Evolutionary conservation across 768 basidiomycete species (phyloP).

Genomic region (Guyanaporus albipodus): DNA sequence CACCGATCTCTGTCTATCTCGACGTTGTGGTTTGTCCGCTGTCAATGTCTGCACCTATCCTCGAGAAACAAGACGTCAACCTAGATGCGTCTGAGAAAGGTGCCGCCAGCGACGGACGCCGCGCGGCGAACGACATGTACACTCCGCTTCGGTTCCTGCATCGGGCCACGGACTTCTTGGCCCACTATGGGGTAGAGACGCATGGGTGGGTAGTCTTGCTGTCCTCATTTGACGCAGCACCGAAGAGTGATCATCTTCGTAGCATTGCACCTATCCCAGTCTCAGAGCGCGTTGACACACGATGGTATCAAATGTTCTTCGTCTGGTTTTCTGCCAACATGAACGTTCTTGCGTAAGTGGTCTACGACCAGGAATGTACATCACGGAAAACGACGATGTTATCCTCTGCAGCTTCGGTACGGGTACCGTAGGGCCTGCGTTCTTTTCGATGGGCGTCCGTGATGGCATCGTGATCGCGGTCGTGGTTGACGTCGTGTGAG

Average conservation of each 20-base stretch:
- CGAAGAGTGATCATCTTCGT: background rate
- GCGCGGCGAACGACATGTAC: background rate
- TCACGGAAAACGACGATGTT: background rate
- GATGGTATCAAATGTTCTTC: constrained; percentile 46
- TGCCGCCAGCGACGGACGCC: background rate
- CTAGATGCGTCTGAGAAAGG: constrained; percentile 1
- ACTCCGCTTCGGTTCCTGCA: constrained; percentile 13
- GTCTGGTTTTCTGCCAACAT: constrained; percentile 49
- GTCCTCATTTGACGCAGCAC: background rate
- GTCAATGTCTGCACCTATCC: constrained; percentile 5
- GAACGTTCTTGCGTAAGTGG: constrained; percentile 40
- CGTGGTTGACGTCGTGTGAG: constrained; percentile 44
- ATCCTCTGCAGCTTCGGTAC: constrained; percentile 39
- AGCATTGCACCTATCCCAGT: constrained; percentile 39
- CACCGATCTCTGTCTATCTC: no score
- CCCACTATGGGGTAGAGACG: constrained; percentile 38
- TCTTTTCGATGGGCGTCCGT: constrained; percentile 43
- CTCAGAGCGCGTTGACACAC: constrained; percentile 36
- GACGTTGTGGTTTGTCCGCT: no score
- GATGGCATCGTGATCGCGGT: constrained; percentile 40
- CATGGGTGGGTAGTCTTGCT: constrained; percentile 32
- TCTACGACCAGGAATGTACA: background rate
- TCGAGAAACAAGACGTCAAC: background rate
- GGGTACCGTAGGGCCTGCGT: constrained; percentile 48
- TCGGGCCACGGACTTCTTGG: constrained; percentile 27